A percentile compares a stretch with the other conserved stretches of the same genome.
Evolutionary conservation across 2,329 filamentous ascomycete genomes (phyloP).

Genomic region (Diplodia intermedia): DNA sequence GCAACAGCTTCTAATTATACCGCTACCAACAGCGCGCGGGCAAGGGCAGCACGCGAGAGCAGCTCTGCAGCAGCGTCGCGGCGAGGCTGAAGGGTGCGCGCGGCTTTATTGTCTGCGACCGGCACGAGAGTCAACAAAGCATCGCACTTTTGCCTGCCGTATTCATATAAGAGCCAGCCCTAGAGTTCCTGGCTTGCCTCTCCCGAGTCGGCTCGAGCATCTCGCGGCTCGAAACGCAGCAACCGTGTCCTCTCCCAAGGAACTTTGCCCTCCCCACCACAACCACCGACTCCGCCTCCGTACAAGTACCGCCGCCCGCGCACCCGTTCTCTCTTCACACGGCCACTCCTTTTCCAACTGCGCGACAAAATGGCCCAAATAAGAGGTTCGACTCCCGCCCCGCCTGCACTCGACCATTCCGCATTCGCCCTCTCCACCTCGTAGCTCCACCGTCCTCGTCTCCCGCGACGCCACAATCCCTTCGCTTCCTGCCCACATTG

Average conservation of each 20-base stretch:
- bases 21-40: constrained; percentile 17
- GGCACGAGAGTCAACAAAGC: constrained; percentile 20
- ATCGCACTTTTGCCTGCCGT: constrained; percentile 13
- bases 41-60: neutral
- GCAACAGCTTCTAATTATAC: constrained; percentile 28
- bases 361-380: constrained; percentile 29
- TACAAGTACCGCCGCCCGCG: constrained; percentile 21
- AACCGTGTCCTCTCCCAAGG: constrained; percentile 18
- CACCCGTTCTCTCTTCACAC: constrained; percentile 13
- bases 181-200: constrained; percentile 24
- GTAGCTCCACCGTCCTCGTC: neutral
- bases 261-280: constrained; percentile 12
- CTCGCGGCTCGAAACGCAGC: constrained; percentile 20
- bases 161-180: constrained; percentile 19
- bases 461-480: constrained; percentile 35
- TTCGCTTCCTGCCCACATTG: neutral
- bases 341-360: constrained; percentile 33
- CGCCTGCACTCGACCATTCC: constrained; percentile 2
- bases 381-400: constrained; percentile 13
- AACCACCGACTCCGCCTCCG: constrained; percentile 15
- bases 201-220: constrained; percentile 24
- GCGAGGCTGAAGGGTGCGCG: neutral
- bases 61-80: constrained; percentile 3
- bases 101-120: constrained; percentile 7
- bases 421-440: constrained; percentile 25